Base-by-base conservation (phyloP, 306 rosid species). In the Corylus americana region DNA sequence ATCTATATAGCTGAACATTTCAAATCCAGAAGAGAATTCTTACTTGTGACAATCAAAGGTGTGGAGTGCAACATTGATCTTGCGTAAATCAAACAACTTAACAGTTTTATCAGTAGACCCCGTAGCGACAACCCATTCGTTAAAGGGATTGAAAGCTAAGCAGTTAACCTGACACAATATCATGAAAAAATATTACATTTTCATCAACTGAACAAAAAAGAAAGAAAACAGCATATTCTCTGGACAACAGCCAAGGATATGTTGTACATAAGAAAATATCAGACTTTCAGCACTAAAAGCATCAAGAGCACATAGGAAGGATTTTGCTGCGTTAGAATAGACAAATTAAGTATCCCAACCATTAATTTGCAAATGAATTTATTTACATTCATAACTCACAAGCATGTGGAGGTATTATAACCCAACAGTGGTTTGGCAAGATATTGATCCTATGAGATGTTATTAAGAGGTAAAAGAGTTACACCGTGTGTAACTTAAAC, bases 81-180 rank as follows among this genome's bases (percentile, higher is more conserved):
- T 93, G 63, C 99, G 92, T 67, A 96, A 87, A 90, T 96, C 99
- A 79, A 93, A 96, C 79, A 96, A 79, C 87, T 91, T 96, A 49
- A 96, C 99, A 50, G 98, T 91, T 89, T 96, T 96, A 84, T 96
- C 99, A 0, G 99, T 96, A 73, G 99, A 96, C 70, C 99, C 99
- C 53, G 99, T 96, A 64, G 98, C 99, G 77, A 96, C 97, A 62
- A 96, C 91, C 98, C 98, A 96, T 82, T 96, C 99, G 47, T 93
- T 96, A 71, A 91, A 93, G 78, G 99, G 99, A 85, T 93, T 96
- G 89, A 96, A 96, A 53, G 99, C 98, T 79, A 96, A 87, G 87
- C 99, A 96, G 84, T 93, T 96, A 54, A 93, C 99, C 98, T 96
- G 82, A 66, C 39, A 83, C 16, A 70, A 79, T 11, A 55, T 57